phyloP scores from a whole-genome alignment of 306 rosid genomes.

The Cucurbita maxima region DNA sequence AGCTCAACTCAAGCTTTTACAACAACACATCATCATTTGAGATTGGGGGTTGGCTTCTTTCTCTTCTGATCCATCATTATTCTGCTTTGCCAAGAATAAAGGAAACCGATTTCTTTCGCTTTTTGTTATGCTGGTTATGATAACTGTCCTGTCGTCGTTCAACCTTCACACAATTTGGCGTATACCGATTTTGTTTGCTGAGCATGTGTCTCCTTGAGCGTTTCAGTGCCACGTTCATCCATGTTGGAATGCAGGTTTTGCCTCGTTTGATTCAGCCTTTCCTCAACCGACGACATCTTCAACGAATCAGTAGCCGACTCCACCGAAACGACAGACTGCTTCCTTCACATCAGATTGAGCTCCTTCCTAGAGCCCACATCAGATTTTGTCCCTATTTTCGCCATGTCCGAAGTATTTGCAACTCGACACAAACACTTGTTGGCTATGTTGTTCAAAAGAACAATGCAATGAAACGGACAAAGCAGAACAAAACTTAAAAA shows the following conservation, averaged over 20 bases:
- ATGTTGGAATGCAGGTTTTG: conserved; percentile 38
- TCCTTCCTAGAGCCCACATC: background rate
- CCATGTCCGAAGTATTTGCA: background rate
- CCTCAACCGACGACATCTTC: conserved; percentile 54
- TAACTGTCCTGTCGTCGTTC: conserved; percentile 39
- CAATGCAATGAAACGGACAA: background rate
- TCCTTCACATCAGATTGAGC: conserved; percentile 30
- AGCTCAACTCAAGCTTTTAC: background rate
- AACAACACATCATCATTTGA: background rate
- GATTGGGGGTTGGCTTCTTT: conserved; percentile 35
- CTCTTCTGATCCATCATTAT: conserved; percentile 28
- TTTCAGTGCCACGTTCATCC: conserved; percentile 30
- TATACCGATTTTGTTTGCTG: conserved; percentile 38
- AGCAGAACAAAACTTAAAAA: background rate
- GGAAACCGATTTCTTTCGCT: conserved; percentile 85
- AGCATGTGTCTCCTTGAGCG: conserved; percentile 75
- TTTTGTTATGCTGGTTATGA: conserved; percentile 37
- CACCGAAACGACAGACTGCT: conserved; percentile 58
- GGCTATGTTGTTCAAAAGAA: background rate
- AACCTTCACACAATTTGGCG: conserved; percentile 17
- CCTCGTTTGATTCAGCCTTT: conserved; percentile 55
- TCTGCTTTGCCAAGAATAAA: conserved; percentile 45
- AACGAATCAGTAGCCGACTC: conserved; percentile 65
- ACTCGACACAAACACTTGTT: too few relatives aligned
- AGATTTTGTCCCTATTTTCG: background rate